Evolutionary conservation across 148 eudicot species (phyloP).

Genomic region (Rhododendron vialii): DNA sequence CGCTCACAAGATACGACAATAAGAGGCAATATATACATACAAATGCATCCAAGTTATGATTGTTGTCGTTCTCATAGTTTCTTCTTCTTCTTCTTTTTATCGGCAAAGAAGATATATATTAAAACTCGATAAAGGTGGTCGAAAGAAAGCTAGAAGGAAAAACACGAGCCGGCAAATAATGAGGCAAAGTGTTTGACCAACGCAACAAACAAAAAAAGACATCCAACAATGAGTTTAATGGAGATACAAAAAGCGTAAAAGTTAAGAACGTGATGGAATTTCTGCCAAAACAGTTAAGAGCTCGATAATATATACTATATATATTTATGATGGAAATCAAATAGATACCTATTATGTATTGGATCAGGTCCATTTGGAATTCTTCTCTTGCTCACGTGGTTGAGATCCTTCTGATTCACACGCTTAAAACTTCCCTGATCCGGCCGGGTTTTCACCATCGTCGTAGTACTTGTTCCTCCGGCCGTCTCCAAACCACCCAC

Average conservation of each 20-base stretch:
- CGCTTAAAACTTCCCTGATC: neutral
- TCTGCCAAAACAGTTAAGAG: too few species aligned
- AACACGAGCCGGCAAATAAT: neutral
- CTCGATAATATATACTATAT: too few species aligned
- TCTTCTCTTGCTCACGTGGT: constrained; percentile 61
- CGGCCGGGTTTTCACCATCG: neutral
- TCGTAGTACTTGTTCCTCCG: constrained; percentile 11
- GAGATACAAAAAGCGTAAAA: neutral
- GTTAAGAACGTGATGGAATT: neutral
- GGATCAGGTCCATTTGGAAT: constrained; percentile 84
- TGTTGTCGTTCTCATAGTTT: neutral
- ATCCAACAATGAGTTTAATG: neutral
- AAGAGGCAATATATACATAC: neutral
- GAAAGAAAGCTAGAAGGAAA: neutral
- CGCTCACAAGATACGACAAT: neutral
- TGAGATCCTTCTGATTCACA: constrained; percentile 20
- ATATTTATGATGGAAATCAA: neutral
- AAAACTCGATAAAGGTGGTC: neutral
- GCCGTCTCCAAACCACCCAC: constrained; percentile 24
- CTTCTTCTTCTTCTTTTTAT: neutral
- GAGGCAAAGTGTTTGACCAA: neutral
- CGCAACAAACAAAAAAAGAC: neutral
- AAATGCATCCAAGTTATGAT: neutral
- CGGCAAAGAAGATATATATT: neutral
- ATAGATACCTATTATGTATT: constrained; percentile 65